These are phyloP conservation scores for Solanum megistacrolobum DNA, from an alignment of 257 asterid species.

Conservation along the genomic window DNA sequence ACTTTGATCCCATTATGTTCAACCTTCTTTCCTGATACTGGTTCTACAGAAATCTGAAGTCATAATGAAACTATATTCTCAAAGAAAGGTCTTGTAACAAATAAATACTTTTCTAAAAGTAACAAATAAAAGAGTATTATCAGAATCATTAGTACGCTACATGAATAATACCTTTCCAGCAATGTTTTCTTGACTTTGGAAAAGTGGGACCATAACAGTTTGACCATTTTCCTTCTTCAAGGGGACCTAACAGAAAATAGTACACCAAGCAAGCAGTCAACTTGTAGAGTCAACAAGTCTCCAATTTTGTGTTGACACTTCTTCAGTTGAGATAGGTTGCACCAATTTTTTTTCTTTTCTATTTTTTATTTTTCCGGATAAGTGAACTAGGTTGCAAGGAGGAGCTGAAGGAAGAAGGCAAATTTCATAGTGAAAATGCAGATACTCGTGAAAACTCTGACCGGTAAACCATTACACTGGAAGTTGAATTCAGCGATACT, in stretches of 20 bases:
- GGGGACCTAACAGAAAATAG: conserved; percentile 19
- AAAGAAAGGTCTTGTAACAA: neutral
- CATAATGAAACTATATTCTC: neutral
- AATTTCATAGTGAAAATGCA: too few relatives aligned
- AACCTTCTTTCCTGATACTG: conserved; percentile 92
- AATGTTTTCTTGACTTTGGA: conserved; percentile 45
- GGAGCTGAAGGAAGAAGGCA: too few relatives aligned
- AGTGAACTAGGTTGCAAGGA: neutral
- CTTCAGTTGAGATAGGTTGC: neutral
- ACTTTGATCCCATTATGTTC: conserved; percentile 97
- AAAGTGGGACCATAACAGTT: conserved; percentile 40
- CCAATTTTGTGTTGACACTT: neutral
- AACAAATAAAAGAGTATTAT: neutral
- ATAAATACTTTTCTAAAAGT: neutral
- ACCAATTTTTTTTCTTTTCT: neutral
- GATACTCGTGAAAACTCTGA: too few relatives aligned
- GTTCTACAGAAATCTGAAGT: conserved; percentile 75
- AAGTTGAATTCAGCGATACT: neutral
- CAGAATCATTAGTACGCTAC: neutral
- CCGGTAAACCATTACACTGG: neutral
- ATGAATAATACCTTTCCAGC: conserved; percentile 31
- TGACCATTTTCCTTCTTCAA: conserved; percentile 45
- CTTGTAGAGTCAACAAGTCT: neutral
- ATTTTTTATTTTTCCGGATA: neutral
- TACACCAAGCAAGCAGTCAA: neutral